These are phyloP conservation scores for Phytophthora idaei DNA, from an alignment of 352 stramenopile species.

Conservation along the genomic window DNA sequence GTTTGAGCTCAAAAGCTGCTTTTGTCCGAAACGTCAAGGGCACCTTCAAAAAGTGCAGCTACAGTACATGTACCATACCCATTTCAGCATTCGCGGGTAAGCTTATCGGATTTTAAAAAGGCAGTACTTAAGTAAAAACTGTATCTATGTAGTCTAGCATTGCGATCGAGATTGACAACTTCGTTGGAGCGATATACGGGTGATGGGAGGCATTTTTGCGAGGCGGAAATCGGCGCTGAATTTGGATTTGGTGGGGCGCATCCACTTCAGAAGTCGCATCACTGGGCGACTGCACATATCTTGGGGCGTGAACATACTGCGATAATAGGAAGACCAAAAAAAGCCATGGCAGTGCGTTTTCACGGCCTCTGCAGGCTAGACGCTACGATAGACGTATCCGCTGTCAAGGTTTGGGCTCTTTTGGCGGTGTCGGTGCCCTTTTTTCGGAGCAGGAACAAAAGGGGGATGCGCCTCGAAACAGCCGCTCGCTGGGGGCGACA, in stretches of 20 bases:
- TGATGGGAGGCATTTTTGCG: slow-evolving; percentile 8
- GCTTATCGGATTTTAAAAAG: too few relatives aligned
- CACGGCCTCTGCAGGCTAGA: too few relatives aligned
- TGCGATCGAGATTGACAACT: too few relatives aligned
- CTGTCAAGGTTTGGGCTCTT: slow-evolving; percentile 1
- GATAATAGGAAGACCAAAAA: too few relatives aligned
- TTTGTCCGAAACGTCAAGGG: background rate
- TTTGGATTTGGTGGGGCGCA: slow-evolving; percentile 18
- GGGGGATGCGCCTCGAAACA: slow-evolving; percentile 25
- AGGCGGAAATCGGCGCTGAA: slow-evolving; percentile 9
- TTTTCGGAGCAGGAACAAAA: slow-evolving; percentile 32
- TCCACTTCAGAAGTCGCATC: slow-evolving; percentile 34
- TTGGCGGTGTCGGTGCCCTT: slow-evolving; percentile 16
- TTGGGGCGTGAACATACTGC: background rate
- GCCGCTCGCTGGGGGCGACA: slow-evolving; percentile 21
- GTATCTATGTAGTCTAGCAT: too few relatives aligned
- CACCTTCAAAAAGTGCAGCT: background rate
- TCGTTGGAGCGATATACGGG: background rate
- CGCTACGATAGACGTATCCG: too few relatives aligned
- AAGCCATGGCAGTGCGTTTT: too few relatives aligned
- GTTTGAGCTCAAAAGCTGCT: background rate
- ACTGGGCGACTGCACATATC: background rate
- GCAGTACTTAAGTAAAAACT: too few relatives aligned
- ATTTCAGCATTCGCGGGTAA: background rate
- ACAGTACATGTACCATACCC: background rate